Conservation (phyloP, 768 basidiomycete genomes). For the Termitomyces sp. region DNA sequence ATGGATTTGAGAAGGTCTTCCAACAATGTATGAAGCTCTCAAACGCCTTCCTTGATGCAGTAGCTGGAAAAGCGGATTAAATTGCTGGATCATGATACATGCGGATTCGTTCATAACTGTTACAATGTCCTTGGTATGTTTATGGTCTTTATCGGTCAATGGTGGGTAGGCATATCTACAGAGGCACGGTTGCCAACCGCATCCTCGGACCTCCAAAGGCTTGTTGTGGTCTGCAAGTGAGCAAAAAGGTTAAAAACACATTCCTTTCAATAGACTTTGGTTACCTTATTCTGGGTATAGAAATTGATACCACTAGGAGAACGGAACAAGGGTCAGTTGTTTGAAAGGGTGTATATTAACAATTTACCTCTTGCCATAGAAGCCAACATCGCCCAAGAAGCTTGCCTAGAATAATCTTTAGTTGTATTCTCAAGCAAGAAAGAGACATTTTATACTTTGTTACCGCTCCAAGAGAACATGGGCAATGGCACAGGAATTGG, state of each 20-base stretch:
- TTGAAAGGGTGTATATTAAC: background rate
- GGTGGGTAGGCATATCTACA: slow-evolving; percentile 82
- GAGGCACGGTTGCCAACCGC: slow-evolving; percentile 76
- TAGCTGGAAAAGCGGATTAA: slow-evolving; percentile 30
- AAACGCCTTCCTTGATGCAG: slow-evolving; percentile 75
- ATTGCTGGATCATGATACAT: background rate
- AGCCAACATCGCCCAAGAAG: slow-evolving; percentile 81
- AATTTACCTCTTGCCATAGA: slow-evolving; percentile 82
- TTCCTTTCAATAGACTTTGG: background rate
- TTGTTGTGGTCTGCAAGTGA: slow-evolving; percentile 72
- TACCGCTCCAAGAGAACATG: slow-evolving; percentile 97
- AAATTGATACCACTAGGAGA: slow-evolving; percentile 78
- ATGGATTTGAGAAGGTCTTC: slow-evolving; percentile 75
- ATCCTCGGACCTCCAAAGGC: slow-evolving; percentile 89
- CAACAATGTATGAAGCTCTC: slow-evolving; percentile 71
- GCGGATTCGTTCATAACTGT: background rate
- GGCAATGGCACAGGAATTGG: slow-evolving; percentile 88
- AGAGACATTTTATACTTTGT: slow-evolving; percentile 52
- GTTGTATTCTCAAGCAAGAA: background rate
- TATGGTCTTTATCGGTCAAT: slow-evolving; percentile 28
- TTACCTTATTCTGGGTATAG: slow-evolving; percentile 92
- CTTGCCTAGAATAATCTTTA: slow-evolving; percentile 42
- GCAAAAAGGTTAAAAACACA: slow-evolving; percentile 1
- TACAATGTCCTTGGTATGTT: background rate
- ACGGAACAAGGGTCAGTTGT: background rate